Base-by-base conservation (phyloP, 176 grass and related monocot genomes). In the Tillandsia fasciculata region DNA sequence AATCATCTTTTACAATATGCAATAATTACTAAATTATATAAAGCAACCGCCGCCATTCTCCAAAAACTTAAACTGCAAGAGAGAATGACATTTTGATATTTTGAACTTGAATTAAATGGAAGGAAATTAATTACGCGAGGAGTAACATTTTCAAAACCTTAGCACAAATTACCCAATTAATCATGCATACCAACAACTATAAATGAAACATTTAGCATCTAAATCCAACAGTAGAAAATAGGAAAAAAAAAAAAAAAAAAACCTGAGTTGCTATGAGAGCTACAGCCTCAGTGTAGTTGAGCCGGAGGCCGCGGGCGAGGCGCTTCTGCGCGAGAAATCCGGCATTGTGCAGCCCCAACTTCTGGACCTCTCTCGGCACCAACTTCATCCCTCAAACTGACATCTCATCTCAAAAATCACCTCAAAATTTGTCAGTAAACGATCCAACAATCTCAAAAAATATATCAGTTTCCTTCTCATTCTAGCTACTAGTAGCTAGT, bases 271-370 rank as follows among this genome's bases (percentile, higher is more conserved):
- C 93, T 68, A 92, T 90, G 67, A 97, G 86, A 47, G 93, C 93
- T 63, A 90, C 72, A 0, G 93, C 74, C 77, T 97, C 93, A 2
- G 86, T 77, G 84, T 90, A 90, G 78, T 92, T 97, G 64, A 97
- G 89, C 18, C 84, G 81, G n/a, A 97, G 73, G 9, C 93, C 93
- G 11, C 89, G 86, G 49, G 89, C 89, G 51, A 97, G 76, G 33
- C 89, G 86, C 86, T 97, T 97, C 84, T 97, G 93, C 15, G 93
- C 83, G 28, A 97, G 74, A 51, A 92, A 97, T 0, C 89, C 93
- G 2, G 86, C 93, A 80, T 90, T 81, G 72, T 97, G 93, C 81
- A 97, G 79, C 26, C 53, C 89, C 74, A 97, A 49, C 72, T 97
- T 92, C 61, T 90, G 89, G 12, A 83, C 67, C 76, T 97, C 93